A percentile compares a stretch with the other conserved stretches of the same genome.
Evolutionary conservation across 495 filamentous ascomycete species (phyloP).

Genomic region (Xylona heveae): DNA sequence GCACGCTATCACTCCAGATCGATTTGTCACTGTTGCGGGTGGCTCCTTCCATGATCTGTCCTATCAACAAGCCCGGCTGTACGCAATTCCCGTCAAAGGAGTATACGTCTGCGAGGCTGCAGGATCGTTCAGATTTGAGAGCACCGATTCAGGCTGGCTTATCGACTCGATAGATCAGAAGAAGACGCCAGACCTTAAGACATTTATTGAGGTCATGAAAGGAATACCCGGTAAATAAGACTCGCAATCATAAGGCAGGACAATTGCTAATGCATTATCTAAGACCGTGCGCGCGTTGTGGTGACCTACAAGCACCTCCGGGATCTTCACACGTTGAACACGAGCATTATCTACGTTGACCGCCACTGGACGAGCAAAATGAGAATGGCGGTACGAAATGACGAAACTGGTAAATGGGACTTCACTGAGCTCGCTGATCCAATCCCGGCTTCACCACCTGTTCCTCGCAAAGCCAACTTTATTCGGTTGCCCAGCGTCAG

Average conservation of each 20-base stretch:
- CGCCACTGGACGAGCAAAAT: slow-evolving; percentile 91
- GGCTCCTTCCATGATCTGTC: slow-evolving; percentile 89
- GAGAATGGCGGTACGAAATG: slow-evolving; percentile 81
- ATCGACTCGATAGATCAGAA: slow-evolving; percentile 83
- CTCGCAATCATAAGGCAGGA: no score
- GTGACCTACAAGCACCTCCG: slow-evolving; percentile 89
- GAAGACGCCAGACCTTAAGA: slow-evolving; percentile 63
- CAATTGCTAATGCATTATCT: slow-evolving; percentile 2
- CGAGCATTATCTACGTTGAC: slow-evolving; percentile 79
- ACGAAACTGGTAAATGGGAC: slow-evolving; percentile 82
- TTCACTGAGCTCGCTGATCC: slow-evolving; percentile 69
- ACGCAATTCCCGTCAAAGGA: slow-evolving; percentile 75
- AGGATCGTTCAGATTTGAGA: slow-evolving; percentile 87
- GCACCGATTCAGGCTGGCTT: slow-evolving; percentile 77
- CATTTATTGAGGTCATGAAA: slow-evolving; percentile 85
- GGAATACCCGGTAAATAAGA: slow-evolving; percentile 50
- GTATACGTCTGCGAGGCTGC: slow-evolving; percentile 92
- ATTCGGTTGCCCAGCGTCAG: slow-evolving; percentile 76
- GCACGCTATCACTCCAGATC: slow-evolving; percentile 85
- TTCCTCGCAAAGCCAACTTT: slow-evolving; percentile 63
- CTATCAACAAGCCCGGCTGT: slow-evolving; percentile 86
- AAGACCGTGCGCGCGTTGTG: slow-evolving; percentile 69
- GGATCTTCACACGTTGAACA: slow-evolving; percentile 86
- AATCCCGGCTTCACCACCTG: slow-evolving; percentile 47
- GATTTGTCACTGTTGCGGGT: slow-evolving; percentile 83